Evolutionary conservation across 2,329 filamentous ascomycete genomes (phyloP).

Genomic region (Hymenoscyphus albidus): DNA sequence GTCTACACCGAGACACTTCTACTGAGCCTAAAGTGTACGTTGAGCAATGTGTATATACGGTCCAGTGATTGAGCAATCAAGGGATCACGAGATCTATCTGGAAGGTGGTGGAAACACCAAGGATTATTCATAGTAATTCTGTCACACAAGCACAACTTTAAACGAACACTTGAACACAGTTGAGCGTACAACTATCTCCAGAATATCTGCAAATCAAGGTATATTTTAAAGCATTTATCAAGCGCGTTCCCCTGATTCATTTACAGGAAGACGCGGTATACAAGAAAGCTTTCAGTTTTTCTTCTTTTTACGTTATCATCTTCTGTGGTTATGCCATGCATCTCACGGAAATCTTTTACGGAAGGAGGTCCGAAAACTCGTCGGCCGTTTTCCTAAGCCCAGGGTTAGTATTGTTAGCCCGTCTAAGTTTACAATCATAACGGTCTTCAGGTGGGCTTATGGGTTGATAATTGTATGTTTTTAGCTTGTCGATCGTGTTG

Average conservation of each 20-base stretch:
- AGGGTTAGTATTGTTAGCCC: not conserved
- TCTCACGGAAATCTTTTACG: not conserved
- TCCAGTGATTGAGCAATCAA: not conserved
- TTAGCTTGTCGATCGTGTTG: not conserved
- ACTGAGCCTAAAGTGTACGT: too few species aligned
- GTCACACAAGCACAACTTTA: not conserved
- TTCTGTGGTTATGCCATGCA: not conserved
- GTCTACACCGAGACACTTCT: too few species aligned
- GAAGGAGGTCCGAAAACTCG: not conserved
- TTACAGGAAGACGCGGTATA: not conserved
- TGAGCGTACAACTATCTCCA: not conserved
- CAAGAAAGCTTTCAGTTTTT: not conserved
- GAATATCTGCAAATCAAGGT: not conserved
- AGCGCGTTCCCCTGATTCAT: not conserved
- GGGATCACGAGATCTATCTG: not conserved
- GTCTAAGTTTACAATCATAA: not conserved
- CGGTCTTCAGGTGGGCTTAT: not conserved
- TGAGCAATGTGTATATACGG: not conserved
- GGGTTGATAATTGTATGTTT: not conserved
- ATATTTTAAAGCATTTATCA: too few species aligned
- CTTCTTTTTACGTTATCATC: too few species aligned
- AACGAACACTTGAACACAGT: not conserved
- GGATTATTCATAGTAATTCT: not conserved
- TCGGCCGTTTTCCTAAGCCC: not conserved
- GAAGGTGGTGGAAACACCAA: not conserved